Base-by-base conservation (phyloP, 1,284 basidiomycete genomes). In the Moniliophthora roreri region DNA sequence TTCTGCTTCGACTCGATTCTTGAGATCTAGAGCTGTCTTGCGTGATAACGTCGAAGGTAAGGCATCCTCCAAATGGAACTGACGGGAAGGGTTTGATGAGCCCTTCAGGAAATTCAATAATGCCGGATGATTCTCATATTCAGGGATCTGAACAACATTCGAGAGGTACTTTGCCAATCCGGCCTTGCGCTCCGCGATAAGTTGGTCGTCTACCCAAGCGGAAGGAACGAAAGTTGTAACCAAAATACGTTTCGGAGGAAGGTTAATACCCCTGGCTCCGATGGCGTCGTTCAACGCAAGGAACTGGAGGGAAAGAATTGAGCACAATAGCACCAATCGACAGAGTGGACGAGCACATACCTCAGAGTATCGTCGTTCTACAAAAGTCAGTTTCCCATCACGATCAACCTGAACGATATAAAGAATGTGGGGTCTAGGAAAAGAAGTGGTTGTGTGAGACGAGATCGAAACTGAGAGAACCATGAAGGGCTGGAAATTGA, bases 181-280 rank as follows among this genome's bases (percentile, higher is more conserved):
- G 15, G 62, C 60, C 63, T 79, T 83, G 60, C 80, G 78, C 59
- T 80, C 81, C 0, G 72, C 61, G 56, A 82, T 78, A 41, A 82
- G 72, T 13, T 68, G 55, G 55, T 81, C 79, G 60, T 81, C 77
- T 21, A 76, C 67, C 79, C 79, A 80, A n/a, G 78, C 76, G 4
- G 74, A 75, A 0, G 78, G 79, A 20, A 79, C 52, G 59, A 81
- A 76, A 1, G 72, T 69, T 4, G 75, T 80, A 24, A 69, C 64
- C 11, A 81, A 63, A 46, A 78, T 69, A 26, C 75, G 73, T 63
- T 80, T 81, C 1, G 79, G 77, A 6, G 80, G 80, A 6, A 82
- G 69, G 18, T 62, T 59, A 58, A 69, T 57, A 13, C 59, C 58
- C 15, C 52, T 18, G 40, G 36, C 62, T 44, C 59, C 54, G 55